Conservation (phyloP, 495 filamentous ascomycete species). For the Daldinia decipiens region DNA sequence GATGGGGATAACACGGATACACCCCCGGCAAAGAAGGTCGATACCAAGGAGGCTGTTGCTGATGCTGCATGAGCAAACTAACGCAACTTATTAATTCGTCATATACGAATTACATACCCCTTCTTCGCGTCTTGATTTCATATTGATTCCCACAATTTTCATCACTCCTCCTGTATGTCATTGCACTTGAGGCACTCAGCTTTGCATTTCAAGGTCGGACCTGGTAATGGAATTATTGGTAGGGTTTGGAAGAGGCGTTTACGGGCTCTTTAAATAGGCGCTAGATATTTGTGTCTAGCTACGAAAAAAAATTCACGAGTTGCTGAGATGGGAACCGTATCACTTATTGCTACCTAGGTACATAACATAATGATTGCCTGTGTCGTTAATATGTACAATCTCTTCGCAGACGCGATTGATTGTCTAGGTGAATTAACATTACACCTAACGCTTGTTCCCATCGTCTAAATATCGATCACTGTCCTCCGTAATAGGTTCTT, state of each 20-base stretch:
- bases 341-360: slow-evolving; percentile 1
- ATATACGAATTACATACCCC: background rate
- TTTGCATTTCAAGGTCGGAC: slow-evolving; percentile 9
- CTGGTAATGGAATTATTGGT: slow-evolving; percentile 12
- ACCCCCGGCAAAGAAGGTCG: slow-evolving; percentile 62
- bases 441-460: background rate
- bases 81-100: background rate
- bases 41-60: slow-evolving; percentile 52
- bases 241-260: slow-evolving; percentile 24
- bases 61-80: slow-evolving; percentile 25
- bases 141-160: background rate
- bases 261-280: slow-evolving; percentile 17
- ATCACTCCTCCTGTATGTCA: slow-evolving; percentile 1
- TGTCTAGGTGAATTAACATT: background rate
- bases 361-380: background rate
- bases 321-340: slow-evolving; percentile 7
- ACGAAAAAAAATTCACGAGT: background rate
- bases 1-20: slow-evolving; percentile 53
- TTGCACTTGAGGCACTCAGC: slow-evolving; percentile 2
- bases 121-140: slow-evolving; percentile 7
- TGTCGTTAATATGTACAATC: background rate
- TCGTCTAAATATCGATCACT: background rate
- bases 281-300: slow-evolving; percentile 11
- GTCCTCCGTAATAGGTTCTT: background rate
- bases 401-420: background rate